These are phyloP conservation scores for Cladosporium sp. DNA, from an alignment of 2,329 filamentous ascomycete genomes.

Conservation along the genomic window DNA sequence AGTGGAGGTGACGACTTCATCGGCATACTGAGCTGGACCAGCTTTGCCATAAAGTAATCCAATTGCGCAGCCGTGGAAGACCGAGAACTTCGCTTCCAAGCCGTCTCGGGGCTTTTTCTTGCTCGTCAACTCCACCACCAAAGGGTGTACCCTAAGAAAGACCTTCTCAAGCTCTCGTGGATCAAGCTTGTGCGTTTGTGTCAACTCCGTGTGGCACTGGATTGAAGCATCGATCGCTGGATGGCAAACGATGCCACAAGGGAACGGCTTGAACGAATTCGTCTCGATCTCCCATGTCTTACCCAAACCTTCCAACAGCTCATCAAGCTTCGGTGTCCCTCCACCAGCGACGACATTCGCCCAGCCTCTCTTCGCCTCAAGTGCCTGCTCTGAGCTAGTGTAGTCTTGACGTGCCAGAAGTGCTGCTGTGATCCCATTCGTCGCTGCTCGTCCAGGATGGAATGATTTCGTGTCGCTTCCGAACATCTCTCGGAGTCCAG, in stretches of 20 bases:
- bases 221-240: conserved; percentile 53
- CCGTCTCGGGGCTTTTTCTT: conserved; percentile 54
- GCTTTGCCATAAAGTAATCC: conserved; percentile 55
- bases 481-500: conserved; percentile 58
- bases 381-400: conserved; percentile 49
- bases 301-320: conserved; percentile 42
- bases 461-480: conserved; percentile 60
- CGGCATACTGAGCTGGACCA: conserved; percentile 55
- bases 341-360: conserved; percentile 51
- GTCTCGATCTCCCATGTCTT: conserved; percentile 54
- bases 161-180: conserved; percentile 43
- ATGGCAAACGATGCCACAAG: conserved; percentile 60
- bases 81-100: conserved; percentile 58
- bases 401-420: conserved; percentile 52
- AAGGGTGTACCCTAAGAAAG: conserved; percentile 51
- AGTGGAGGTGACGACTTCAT: conserved; percentile 48
- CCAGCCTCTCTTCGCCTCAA: conserved; percentile 59
- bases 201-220: background rate
- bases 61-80: conserved; percentile 57
- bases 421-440: conserved; percentile 53
- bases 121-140: conserved; percentile 56
- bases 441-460: conserved; percentile 56
- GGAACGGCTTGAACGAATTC: conserved; percentile 61
- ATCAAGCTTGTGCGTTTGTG: background rate
- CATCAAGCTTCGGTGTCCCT: conserved; percentile 44